Conservation (phyloP, 768 basidiomycete species). For the Trametes villosa region DNA sequence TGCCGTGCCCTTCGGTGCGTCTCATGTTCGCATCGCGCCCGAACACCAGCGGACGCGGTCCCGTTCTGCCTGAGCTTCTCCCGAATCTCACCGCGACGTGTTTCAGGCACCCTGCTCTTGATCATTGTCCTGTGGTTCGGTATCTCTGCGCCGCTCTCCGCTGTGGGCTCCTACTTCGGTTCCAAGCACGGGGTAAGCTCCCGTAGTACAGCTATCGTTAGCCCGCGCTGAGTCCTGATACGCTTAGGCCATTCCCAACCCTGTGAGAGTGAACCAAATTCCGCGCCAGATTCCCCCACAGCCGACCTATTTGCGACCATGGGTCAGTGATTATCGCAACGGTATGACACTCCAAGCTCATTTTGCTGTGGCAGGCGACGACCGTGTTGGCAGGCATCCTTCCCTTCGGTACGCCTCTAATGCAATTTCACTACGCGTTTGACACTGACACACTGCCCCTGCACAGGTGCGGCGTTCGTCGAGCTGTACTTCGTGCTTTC, state of each 20-base stretch:
- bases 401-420: conserved; percentile 69
- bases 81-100: not conserved
- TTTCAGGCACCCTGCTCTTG: conserved; percentile 77
- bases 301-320: conserved; percentile 82
- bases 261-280: conserved; percentile 89
- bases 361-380: conserved; percentile 49
- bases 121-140: conserved; percentile 91
- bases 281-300: conserved; percentile 94
- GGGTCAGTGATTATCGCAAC: conserved; percentile 51
- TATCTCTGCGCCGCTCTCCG: conserved; percentile 88
- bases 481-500: conserved; percentile 93
- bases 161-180: conserved; percentile 86
- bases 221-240: not conserved
- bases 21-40: not conserved
- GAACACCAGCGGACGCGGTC: not conserved
- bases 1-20: conserved; percentile 89
- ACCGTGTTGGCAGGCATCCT: conserved; percentile 87
- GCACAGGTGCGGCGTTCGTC: conserved; percentile 89
- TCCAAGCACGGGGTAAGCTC: conserved; percentile 79
- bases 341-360: conserved; percentile 12
- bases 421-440: not conserved
- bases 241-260: conserved; percentile 69
- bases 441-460: conserved; percentile 3
- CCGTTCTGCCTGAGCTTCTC: not conserved
- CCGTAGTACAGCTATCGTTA: too few relatives aligned